These are phyloP conservation scores for Inga oerstediana DNA, from an alignment of 306 rosid genomes.

Conservation along the genomic window DNA sequence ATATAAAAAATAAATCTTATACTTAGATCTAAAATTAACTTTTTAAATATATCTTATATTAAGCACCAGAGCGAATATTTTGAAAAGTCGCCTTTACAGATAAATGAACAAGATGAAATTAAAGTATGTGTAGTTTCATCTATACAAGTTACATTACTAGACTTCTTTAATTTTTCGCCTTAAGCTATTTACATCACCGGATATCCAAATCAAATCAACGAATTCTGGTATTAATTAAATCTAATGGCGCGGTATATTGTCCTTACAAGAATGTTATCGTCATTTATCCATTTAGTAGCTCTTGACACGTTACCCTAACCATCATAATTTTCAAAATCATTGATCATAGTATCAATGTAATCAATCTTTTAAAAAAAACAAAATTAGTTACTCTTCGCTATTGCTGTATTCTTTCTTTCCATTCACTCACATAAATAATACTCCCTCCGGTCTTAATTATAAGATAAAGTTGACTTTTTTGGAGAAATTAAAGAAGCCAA, in stretches of 20 bases:
- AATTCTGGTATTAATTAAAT: too few species aligned
- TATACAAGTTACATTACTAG: background rate
- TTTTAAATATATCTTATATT: too few species aligned
- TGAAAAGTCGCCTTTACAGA: too few species aligned
- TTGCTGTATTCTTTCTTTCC: background rate
- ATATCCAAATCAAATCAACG: too few species aligned
- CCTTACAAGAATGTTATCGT: background rate
- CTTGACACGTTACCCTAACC: background rate
- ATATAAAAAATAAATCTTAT: too few species aligned
- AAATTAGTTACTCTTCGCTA: background rate
- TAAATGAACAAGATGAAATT: background rate
- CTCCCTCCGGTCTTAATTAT: too few species aligned
- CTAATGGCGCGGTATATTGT: background rate
- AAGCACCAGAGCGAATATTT: too few species aligned
- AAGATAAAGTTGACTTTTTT: too few species aligned
- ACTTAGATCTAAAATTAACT: too few species aligned
- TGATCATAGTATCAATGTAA: background rate
- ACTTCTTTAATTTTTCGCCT: too few species aligned
- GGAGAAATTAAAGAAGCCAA: too few species aligned
- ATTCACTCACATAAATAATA: background rate
- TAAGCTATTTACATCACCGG: too few species aligned
- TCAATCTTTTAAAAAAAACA: background rate
- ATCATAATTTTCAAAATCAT: background rate
- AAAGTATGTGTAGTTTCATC: background rate
- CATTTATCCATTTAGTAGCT: background rate